Evolutionary conservation across 805 yeast species (phyloP), one percentile per base, ranked within the genome.

Genomic region (Yamadazyma nakazawae): DNA sequence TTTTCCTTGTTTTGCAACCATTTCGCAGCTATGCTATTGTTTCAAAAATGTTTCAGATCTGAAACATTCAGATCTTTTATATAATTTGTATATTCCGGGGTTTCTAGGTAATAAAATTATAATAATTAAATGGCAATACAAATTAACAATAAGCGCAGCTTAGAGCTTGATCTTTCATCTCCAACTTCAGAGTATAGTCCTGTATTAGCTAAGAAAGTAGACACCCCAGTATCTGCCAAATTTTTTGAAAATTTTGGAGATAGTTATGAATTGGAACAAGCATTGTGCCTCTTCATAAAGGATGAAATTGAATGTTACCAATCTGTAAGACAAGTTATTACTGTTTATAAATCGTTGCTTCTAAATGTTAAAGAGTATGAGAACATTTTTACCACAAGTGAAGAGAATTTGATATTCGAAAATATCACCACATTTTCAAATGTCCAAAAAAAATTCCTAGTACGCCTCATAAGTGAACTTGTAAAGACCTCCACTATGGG

Each of bases 381-480:
- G 18, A 54, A 64, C 39, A 62, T 66, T 12, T 54, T 75, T 10
- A 53, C 66, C 21, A 42, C 54, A 5, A 58, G 59, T 19, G 77
- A 75, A 28, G 69, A 68, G 45, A 38, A 66, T 5, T 44, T 67
- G 7, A 51, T 78, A 1, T 76, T 78, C 59, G 76, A 78, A 1
- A 74, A 75, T 50, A 53, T 74, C 34, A 70, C 62, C 13, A 64
- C 73, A 1, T 63, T 77, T 28, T 46, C 63, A 5, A 67, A 69
- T 9, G 53, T 73, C n/a, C 54, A 54, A 19, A 54, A 38, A 26
- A 38, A 34, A 6, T 52, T 53, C 28, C 26, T 48, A 8, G 49
- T 49, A 35, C 26, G 38, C n/a, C 34, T 48, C 2, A 32, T 47
- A 2, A 43, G 46, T 8, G 44, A 43, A n/a, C 40, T 52, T 24